Evolutionary conservation across 2,329 filamentous ascomycete genomes (phyloP), one percentile per base, ranked within the genome.

Genomic region (Cytospora piceae): DNA sequence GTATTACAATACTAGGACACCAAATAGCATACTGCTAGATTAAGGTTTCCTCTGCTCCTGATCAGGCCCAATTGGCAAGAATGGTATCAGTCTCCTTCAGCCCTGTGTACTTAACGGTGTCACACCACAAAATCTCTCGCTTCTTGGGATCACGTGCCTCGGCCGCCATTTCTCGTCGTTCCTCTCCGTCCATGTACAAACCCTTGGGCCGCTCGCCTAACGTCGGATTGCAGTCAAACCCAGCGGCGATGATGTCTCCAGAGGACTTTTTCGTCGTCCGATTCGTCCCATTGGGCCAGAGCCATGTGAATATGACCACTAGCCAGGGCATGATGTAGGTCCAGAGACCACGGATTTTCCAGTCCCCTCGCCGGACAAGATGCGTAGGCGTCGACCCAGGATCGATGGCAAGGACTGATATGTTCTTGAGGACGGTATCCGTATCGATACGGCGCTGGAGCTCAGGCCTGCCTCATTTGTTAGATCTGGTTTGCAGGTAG

Each of bases 361-460:
- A 29, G 27, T 29, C 3, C 27, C 27, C 27, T 29, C 27, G 27
- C 27, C 27, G 27, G 27, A 29, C 27, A 3, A 29, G 27, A 5
- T 29, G 27, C 3, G 27, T 29, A 5, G 27, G 27, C 65, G 8
- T 69, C 70, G 22, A 79, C 70, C 11, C 72, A 71, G 29, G 67
- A 70, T 1, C 27, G 3, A 29, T 29, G 5, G 27, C 27, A 29
- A 29, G 27, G 27, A 29, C 27, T 29, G 27, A 29, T 29, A 29
- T 3, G 27, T 29, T 29, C 27, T 29, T 29, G 5, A 77, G 68
- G 1, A 49, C 49, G 20, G 73, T 70, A 60, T 76, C 73, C 7
- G 42, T 61, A 32, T 70, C 67, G n/a, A 76, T 64, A 8, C 74
- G 73, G 31, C 61, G 65, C 27, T 72, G 69, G 17, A 75, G 70